Conservation (phyloP, 2,329 filamentous ascomycete species). For the Pseudovirgaria hyperparasitica region DNA sequence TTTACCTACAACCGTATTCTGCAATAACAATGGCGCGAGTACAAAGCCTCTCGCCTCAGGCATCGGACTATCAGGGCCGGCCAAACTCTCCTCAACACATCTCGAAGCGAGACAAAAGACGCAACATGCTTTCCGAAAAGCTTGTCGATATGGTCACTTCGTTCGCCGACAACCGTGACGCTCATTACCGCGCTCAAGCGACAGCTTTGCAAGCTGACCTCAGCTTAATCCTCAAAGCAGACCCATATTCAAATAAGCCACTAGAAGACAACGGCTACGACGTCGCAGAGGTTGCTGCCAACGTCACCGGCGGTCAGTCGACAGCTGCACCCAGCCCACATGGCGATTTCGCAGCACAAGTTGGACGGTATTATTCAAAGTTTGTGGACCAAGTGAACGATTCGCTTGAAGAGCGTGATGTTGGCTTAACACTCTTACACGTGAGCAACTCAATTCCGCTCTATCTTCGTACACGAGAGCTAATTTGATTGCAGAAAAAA, state of each 20-base stretch:
- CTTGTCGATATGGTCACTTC: conserved; percentile 62
- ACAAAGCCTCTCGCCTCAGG: conserved; percentile 23
- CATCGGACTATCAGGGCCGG: conserved; percentile 22
- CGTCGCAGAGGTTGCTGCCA: conserved; percentile 46
- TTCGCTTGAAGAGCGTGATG: conserved; percentile 75
- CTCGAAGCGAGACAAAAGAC: conserved; percentile 84
- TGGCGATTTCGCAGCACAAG: conserved; percentile 51
- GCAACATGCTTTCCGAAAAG: conserved; percentile 69
- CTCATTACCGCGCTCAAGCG: conserved; percentile 77
- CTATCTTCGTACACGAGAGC: conserved; percentile 3
- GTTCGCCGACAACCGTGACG: conserved; percentile 70
- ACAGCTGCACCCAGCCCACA: conserved; percentile 41
- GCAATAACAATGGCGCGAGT: conserved; percentile 22
- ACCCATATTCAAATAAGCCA: conserved; percentile 62
- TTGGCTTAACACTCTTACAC: conserved; percentile 66
- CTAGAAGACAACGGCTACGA: conserved; percentile 54
- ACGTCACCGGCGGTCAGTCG: conserved; percentile 28
- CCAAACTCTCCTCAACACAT: conserved; percentile 34
- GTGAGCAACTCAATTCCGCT: conserved; percentile 36
- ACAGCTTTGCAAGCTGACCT: conserved; percentile 88
- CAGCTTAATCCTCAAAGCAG: conserved; percentile 70
- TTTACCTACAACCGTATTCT: conserved; percentile 1
- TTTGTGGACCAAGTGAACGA: conserved; percentile 83
- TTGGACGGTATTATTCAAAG: conserved; percentile 71
- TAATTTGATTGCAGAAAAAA: conserved; percentile 34